Conservation (phyloP, 2,329 filamentous ascomycete genomes). For the Stagonosporopsis cucurbitacearum region DNA sequence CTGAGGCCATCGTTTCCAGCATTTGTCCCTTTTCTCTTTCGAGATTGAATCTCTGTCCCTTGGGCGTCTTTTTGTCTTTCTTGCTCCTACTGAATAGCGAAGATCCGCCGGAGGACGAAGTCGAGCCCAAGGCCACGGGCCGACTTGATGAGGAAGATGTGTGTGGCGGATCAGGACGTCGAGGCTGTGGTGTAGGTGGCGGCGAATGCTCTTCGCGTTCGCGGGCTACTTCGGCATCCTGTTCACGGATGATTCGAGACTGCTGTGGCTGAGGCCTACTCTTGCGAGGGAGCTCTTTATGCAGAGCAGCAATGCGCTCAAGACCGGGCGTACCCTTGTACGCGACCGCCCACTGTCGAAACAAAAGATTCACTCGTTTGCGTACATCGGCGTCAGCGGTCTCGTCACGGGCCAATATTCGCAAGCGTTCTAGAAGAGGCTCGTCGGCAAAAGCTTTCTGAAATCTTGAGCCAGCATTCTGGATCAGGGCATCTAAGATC, state of each 20-base stretch:
- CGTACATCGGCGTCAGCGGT: constrained; percentile 86
- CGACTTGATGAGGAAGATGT: constrained; percentile 39
- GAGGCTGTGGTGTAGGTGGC: constrained; percentile 40
- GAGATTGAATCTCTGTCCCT: constrained; percentile 75
- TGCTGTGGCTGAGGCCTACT: constrained; percentile 71
- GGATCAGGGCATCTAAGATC: constrained; percentile 89
- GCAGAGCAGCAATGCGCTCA: constrained; percentile 78
- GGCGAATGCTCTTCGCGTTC: constrained; percentile 63
- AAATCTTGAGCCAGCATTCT: constrained; percentile 89
- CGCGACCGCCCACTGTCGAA: constrained; percentile 81
- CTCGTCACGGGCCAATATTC: constrained; percentile 84
- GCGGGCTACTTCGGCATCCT: constrained; percentile 73
- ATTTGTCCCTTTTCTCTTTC: constrained; percentile 88
- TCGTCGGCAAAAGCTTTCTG: constrained; percentile 89
- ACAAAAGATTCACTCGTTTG: constrained; percentile 85
- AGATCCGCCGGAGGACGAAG: constrained; percentile 56
- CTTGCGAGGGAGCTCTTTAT: constrained; percentile 69
- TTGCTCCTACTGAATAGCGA: constrained; percentile 61
- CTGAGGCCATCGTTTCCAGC: constrained; percentile 85
- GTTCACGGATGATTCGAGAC: constrained; percentile 83
- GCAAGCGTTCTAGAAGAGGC: constrained; percentile 85
- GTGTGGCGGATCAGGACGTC: constrained; percentile 35
- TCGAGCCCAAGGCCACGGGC: constrained; percentile 36
- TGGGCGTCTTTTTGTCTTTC: constrained; percentile 57
- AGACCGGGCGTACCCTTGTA: constrained; percentile 84